A percentile compares a stretch with the other conserved stretches of the same genome.
Conservation (phyloP, 1,284 basidiomycete genomes). For the Heterobasidion irregulare region DNA sequence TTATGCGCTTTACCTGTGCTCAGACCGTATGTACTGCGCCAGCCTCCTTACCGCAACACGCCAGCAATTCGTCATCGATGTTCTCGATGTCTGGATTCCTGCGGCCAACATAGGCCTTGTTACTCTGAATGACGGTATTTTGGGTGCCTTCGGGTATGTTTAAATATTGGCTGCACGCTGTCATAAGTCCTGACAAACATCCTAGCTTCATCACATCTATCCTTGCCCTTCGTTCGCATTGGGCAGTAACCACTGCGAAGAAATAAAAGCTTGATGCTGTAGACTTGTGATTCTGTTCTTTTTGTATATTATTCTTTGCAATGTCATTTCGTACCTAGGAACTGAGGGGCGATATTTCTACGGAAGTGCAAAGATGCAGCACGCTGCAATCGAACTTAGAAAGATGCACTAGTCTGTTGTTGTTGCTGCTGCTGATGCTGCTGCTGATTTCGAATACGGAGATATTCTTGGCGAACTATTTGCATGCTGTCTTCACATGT, state of each 20-base stretch:
- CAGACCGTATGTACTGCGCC: conserved; percentile 1
- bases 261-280: conserved; percentile 3
- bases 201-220: conserved; percentile 51
- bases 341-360: too few relatives aligned
- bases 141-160: conserved; percentile 78
- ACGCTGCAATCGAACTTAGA: too few relatives aligned
- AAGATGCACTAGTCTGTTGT: background rate
- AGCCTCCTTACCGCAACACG: conserved; percentile 62
- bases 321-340: background rate
- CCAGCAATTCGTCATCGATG: conserved; percentile 76
- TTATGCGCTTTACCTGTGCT: conserved; percentile 1
- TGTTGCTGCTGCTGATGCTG: background rate
- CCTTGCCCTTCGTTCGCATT: conserved; percentile 45
- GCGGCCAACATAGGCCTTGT: conserved; percentile 77
- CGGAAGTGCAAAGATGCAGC: too few relatives aligned
- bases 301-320: background rate
- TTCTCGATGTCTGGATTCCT: conserved; percentile 84
- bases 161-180: background rate
- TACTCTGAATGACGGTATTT: conserved; percentile 78
- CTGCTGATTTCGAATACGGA: conserved; percentile 49
- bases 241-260: conserved; percentile 35
- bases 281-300: background rate
- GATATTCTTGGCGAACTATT: conserved; percentile 59
- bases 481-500: conserved; percentile 72
- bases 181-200: conserved; percentile 3